Percentiles rank a stretch among this genome's conserved stretches.
Evolutionary conservation across 1,139 yeast species (phyloP).

Genomic region (Geotrichum histeridarum): DNA sequence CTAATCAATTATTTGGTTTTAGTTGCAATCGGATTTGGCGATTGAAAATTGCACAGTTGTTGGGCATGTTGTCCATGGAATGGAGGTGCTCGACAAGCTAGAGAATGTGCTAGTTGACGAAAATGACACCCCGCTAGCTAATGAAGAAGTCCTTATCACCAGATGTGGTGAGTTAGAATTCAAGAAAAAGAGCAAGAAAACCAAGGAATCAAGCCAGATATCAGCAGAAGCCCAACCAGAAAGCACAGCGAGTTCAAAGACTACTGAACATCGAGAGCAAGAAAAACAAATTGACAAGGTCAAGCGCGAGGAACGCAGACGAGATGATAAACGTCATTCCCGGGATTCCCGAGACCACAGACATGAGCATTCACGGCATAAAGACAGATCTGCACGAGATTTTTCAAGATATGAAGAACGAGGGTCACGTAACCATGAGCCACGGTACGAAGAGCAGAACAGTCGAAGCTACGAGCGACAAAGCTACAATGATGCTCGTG

Average conservation of each 20-base stretch:
- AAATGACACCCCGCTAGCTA: conserved; percentile 38
- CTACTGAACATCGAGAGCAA: conserved; percentile 6
- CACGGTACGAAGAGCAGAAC: not conserved
- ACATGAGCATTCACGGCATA: not conserved
- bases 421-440: not conserved
- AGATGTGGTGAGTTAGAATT: conserved; percentile 52
- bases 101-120: conserved; percentile 33
- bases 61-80: conserved; percentile 61
- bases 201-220: not conserved
- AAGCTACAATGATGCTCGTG: not conserved
- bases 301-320: not conserved
- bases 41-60: conserved; percentile 51
- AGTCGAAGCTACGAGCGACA: not conserved
- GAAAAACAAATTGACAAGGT: not conserved
- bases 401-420: not conserved
- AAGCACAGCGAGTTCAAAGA: not conserved
- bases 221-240: not conserved
- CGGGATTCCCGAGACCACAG: not conserved
- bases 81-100: conserved; percentile 50
- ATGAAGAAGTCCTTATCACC: conserved; percentile 46
- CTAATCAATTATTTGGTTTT: conserved; percentile 1
- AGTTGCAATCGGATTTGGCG: conserved; percentile 38
- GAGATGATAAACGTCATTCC: not conserved
- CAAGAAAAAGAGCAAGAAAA: conserved; percentile 16
- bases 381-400: not conserved